These are phyloP conservation scores for Lindgomyces ingoldianus DNA, from an alignment of 495 filamentous ascomycete genomes.

Conservation along the genomic window DNA sequence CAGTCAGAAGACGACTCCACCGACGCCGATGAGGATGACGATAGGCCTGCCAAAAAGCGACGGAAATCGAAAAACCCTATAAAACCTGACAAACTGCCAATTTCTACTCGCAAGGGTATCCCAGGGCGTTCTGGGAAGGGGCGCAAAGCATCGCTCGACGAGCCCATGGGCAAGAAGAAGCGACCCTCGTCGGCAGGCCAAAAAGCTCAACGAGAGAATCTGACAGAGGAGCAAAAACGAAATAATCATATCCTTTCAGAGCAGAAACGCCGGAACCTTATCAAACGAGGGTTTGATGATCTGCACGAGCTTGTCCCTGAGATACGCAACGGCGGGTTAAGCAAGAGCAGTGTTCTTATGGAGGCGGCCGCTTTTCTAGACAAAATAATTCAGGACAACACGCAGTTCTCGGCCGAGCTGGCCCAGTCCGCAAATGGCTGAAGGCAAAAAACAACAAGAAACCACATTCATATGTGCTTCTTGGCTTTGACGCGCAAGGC, in stretches of 20 bases:
- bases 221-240: conserved; percentile 81
- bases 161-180: conserved; percentile 15
- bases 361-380: conserved; percentile 75
- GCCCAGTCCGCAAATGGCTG: background rate
- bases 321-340: conserved; percentile 65
- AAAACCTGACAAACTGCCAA: conserved; percentile 1
- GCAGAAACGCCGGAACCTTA: conserved; percentile 77
- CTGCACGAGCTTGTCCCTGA: conserved; percentile 70
- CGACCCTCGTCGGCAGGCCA: conserved; percentile 15
- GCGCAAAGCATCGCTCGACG: conserved; percentile 21
- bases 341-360: conserved; percentile 74
- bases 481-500: background rate
- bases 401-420: background rate
- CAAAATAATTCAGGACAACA: conserved; percentile 53
- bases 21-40: conserved; percentile 44
- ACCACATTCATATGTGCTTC: background rate
- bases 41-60: conserved; percentile 39
- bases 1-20: conserved; percentile 32
- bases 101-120: conserved; percentile 36
- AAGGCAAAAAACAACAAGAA: background rate
- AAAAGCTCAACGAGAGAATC: conserved; percentile 68
- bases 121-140: background rate
- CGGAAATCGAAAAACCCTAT: conserved; percentile 20
- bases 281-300: conserved; percentile 75
- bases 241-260: conserved; percentile 88